Percentiles rank a stretch among this genome's conserved stretches.
Conservation (phyloP, 768 basidiomycete genomes). For the Phylloporus arenicola region DNA sequence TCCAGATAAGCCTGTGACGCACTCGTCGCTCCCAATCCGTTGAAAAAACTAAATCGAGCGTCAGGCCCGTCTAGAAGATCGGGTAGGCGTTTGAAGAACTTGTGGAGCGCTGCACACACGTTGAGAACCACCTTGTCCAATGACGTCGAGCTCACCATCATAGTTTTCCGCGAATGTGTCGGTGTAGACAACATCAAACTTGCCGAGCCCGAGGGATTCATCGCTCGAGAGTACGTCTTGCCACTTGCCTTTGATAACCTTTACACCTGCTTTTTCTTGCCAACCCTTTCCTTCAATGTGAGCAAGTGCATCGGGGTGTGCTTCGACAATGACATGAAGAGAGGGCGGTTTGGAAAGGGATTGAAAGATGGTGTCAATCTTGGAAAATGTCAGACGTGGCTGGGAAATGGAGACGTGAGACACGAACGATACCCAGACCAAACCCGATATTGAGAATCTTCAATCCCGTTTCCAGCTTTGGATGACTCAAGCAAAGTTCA, state of each 20-base stretch:
- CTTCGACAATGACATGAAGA: slow-evolving; percentile 87
- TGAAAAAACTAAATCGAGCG: slow-evolving; percentile 91
- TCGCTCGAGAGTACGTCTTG: slow-evolving; percentile 72
- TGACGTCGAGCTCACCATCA: slow-evolving; percentile 36
- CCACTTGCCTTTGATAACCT: slow-evolving; percentile 88
- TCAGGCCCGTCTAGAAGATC: slow-evolving; percentile 68
- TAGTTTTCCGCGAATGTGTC: slow-evolving; percentile 94
- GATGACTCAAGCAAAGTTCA: slow-evolving; percentile 51
- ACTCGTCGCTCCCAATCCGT: slow-evolving; percentile 95
- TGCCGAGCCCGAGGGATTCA: slow-evolving; percentile 56
- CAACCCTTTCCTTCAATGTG: slow-evolving; percentile 76
- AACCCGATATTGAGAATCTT: slow-evolving; percentile 89
- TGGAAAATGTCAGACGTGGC: slow-evolving; percentile 5
- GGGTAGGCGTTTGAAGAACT: slow-evolving; percentile 79
- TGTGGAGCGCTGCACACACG: slow-evolving; percentile 48
- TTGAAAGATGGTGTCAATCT: slow-evolving; percentile 88
- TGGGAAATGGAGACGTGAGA: neutral
- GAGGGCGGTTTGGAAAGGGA: slow-evolving; percentile 50
- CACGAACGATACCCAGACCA: slow-evolving; percentile 81
- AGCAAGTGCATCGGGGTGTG: slow-evolving; percentile 86
- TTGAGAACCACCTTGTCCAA: neutral
- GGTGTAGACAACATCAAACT: slow-evolving; percentile 86
- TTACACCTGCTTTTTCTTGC: slow-evolving; percentile 71
- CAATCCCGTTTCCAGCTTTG: slow-evolving; percentile 41
- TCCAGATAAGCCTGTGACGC: slow-evolving; percentile 26